These are phyloP conservation scores for Microthlaspi erraticum DNA, from an alignment of 345 rosid genomes.

Conservation along the genomic window DNA sequence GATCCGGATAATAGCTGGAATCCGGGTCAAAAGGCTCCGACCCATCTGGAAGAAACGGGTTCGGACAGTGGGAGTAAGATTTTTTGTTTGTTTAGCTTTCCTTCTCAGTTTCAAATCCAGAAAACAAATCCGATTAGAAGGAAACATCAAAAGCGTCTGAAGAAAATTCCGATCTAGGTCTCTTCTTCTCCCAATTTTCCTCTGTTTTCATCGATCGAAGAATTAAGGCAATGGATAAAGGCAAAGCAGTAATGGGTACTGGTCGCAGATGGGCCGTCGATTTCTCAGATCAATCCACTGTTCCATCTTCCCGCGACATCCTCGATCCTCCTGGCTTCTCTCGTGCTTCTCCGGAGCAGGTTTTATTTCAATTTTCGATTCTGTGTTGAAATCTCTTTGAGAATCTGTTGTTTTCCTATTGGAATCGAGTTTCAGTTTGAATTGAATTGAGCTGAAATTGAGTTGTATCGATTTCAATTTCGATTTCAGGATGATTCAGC, in stretches of 20 bases:
- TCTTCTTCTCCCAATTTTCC: conserved; percentile 9
- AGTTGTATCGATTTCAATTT: conserved; percentile 14
- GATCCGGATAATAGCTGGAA: conserved; percentile 28
- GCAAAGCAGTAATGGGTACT: conserved; percentile 92
- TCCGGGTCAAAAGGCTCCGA: conserved; percentile 16
- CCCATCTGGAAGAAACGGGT: conserved; percentile 25
- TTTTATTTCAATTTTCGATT: conserved; percentile 8
- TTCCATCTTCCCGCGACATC: conserved; percentile 83
- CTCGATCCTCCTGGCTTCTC: conserved; percentile 94
- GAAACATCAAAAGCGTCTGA: conserved; percentile 7
- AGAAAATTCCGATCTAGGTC: conserved; percentile 41
- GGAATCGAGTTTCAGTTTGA: not conserved
- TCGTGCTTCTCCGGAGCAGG: conserved; percentile 92
- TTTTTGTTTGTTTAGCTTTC: conserved; percentile 6
- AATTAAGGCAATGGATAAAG: conserved; percentile 72
- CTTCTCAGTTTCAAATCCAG: not conserved
- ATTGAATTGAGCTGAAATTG: not conserved
- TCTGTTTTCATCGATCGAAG: conserved; percentile 9
- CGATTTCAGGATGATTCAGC: conserved; percentile 80
- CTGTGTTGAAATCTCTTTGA: not conserved
- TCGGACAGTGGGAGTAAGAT: conserved; percentile 22
- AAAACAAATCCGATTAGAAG: not conserved
- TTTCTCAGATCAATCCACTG: conserved; percentile 83
- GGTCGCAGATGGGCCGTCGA: conserved; percentile 99
- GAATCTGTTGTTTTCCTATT: not conserved